A percentile compares a stretch with the other conserved stretches of the same genome.
Evolutionary conservation across 805 yeast genomes (phyloP).

Genomic region (Metschnikowia drakensbergensis): DNA sequence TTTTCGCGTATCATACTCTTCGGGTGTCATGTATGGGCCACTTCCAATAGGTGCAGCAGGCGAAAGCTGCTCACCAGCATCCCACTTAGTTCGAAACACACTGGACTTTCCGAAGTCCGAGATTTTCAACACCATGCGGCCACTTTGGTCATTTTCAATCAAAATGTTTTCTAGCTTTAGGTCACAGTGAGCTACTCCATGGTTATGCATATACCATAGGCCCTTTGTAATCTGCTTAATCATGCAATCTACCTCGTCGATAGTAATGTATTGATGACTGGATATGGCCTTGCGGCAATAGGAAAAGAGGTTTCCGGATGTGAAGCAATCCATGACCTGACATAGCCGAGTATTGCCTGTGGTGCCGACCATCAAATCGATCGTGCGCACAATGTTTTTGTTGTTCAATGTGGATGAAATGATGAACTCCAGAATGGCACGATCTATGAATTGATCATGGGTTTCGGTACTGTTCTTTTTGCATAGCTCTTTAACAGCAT

Average conservation of each 20-base stretch:
- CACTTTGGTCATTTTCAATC: conserved; percentile 37
- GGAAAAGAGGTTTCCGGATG: conserved; percentile 35
- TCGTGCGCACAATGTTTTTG: conserved; percentile 71
- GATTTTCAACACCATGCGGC: conserved; percentile 25
- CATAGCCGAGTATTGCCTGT: conserved; percentile 21
- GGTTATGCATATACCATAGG: conserved; percentile 77
- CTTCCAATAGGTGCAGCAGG: conserved; percentile 78
- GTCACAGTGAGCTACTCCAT: conserved; percentile 93
- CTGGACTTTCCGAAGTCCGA: conserved; percentile 90
- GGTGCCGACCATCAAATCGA: conserved; percentile 59
- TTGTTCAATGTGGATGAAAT: conserved; percentile 74
- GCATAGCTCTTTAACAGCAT: conserved; percentile 35
- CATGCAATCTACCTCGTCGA: conserved; percentile 78
- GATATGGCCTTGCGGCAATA: conserved; percentile 21
- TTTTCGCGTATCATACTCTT: conserved; percentile 49
- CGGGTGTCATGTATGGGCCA: conserved; percentile 90
- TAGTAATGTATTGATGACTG: conserved; percentile 17
- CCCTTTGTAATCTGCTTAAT: conserved; percentile 84
- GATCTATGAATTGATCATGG: conserved; percentile 50
- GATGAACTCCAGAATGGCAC: conserved; percentile 88
- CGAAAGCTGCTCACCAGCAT: conserved; percentile 41
- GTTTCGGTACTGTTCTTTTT: conserved; percentile 22
- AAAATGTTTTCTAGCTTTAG: conserved; percentile 84
- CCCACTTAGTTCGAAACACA: conserved; percentile 90
- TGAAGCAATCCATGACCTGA: conserved; percentile 39